Evolutionary conservation across 768 basidiomycete species (phyloP).

Genomic region (Xerocomellus chrysenteron): DNA sequence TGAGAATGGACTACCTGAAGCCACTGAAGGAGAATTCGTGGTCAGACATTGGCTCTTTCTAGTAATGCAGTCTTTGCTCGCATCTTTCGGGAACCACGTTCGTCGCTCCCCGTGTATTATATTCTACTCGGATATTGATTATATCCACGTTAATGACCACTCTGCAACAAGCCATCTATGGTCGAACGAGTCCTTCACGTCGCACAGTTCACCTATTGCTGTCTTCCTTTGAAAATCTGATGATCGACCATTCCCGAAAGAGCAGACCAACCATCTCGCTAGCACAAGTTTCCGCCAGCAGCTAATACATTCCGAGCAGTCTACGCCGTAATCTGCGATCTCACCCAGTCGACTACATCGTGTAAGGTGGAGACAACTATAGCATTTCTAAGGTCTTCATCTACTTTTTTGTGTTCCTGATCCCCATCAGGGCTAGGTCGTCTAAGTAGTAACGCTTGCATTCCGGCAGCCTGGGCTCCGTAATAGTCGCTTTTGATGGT

Average conservation of each 20-base stretch:
- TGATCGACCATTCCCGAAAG: neutral
- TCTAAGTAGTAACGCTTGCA: constrained; percentile 57
- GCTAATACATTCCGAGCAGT: neutral
- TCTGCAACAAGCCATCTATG: neutral
- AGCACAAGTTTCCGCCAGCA: neutral
- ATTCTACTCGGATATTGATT: neutral
- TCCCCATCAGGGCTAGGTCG: constrained; percentile 50
- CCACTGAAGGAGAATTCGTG: constrained; percentile 23
- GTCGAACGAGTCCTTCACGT: neutral
- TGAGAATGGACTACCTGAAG: constrained; percentile 27
- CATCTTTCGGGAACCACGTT: neutral
- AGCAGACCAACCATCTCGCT: neutral
- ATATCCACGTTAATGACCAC: neutral
- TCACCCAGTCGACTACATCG: constrained; percentile 39
- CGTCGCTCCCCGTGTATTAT: neutral
- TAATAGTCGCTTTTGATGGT: constrained; percentile 55
- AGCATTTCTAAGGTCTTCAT: constrained; percentile 41
- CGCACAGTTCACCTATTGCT: too few relatives aligned
- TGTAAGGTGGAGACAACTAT: constrained; percentile 38
- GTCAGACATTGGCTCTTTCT: constrained; percentile 23
- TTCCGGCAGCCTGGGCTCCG: constrained; percentile 56
- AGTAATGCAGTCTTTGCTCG: neutral
- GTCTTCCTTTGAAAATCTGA: neutral
- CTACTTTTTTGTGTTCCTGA: constrained; percentile 42
- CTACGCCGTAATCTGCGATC: constrained; percentile 11